These are phyloP conservation scores for Tulasnella sp. DNA, from an alignment of 768 basidiomycete species.

Conservation along the genomic window DNA sequence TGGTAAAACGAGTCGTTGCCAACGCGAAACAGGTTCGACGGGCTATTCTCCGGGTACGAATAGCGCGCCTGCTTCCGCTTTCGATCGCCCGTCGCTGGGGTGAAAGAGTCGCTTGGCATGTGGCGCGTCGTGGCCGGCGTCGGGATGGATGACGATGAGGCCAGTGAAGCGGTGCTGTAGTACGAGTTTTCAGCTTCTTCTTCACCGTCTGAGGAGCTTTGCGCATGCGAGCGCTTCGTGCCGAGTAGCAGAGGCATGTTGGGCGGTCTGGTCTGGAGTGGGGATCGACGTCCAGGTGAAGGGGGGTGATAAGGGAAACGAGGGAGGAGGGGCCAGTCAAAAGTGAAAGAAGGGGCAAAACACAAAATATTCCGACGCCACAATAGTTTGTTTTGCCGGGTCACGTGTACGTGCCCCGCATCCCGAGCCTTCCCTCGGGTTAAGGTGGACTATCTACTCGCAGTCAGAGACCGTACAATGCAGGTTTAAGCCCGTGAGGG, in stretches of 20 bases:
- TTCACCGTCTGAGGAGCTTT: constrained; percentile 14
- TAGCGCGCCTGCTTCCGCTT: constrained; percentile 22
- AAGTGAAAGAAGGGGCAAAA: neutral
- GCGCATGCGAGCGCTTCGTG: constrained; percentile 16
- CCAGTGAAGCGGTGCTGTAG: neutral
- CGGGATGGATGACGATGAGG: constrained; percentile 14
- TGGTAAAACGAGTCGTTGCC: constrained; percentile 22
- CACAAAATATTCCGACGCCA: neutral
- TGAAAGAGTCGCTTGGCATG: constrained; percentile 18
- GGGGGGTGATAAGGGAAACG: neutral
- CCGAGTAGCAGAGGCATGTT: constrained; percentile 23
- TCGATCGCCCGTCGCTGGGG: neutral
- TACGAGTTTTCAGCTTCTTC: neutral
- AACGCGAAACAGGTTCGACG: constrained; percentile 19
- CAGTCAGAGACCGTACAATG: constrained; percentile 43
- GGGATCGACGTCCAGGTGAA: neutral
- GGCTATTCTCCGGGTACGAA: constrained; percentile 20
- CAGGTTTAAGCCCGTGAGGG: constrained; percentile 68
- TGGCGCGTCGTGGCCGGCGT: neutral
- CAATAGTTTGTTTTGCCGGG: neutral
- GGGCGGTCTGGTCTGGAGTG: neutral
- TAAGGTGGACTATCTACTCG: no score
- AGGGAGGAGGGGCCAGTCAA: constrained; percentile 10
- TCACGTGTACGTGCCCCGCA: neutral
- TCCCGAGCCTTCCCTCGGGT: neutral